Evolutionary conservation across 768 basidiomycete genomes (phyloP).

Genomic region (Agrocybe pediades): DNA sequence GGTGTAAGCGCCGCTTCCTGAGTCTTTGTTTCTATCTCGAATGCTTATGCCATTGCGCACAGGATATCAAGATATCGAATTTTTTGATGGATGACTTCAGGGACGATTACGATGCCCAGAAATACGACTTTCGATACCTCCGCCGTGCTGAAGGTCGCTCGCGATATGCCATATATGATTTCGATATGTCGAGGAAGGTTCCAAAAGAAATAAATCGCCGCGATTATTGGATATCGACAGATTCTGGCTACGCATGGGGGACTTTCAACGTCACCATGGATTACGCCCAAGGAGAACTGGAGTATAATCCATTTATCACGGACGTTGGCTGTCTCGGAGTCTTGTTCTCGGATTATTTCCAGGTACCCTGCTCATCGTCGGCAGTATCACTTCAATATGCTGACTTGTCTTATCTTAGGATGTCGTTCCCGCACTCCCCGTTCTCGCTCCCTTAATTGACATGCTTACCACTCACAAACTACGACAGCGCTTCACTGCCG

Average conservation of each 20-base stretch:
- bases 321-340: conserved; percentile 23
- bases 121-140: not conserved
- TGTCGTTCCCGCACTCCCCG: conserved; percentile 16
- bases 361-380: conserved; percentile 10
- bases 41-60: not conserved
- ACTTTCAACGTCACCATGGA: conserved; percentile 3
- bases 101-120: not conserved
- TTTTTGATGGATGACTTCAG: conserved; percentile 19
- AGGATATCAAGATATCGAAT: conserved; percentile 13
- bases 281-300: conserved; percentile 23
- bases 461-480: conserved; percentile 26
- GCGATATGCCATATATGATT: conserved; percentile 22
- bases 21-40: not conserved
- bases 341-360: conserved; percentile 1
- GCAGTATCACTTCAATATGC: too few species aligned
- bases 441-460: conserved; percentile 30
- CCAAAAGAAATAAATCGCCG: conserved; percentile 5
- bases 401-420: too few species aligned
- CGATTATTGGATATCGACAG: conserved; percentile 10
- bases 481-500: conserved; percentile 23
- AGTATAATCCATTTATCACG: conserved; percentile 26
- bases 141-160: conserved; percentile 10
- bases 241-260: conserved; percentile 4
- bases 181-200: conserved; percentile 16
- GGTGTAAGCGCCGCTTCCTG: too few species aligned